Evolutionary conservation across 441 rosid species (phyloP).

Genomic region (Erodium chrysanthum): DNA sequence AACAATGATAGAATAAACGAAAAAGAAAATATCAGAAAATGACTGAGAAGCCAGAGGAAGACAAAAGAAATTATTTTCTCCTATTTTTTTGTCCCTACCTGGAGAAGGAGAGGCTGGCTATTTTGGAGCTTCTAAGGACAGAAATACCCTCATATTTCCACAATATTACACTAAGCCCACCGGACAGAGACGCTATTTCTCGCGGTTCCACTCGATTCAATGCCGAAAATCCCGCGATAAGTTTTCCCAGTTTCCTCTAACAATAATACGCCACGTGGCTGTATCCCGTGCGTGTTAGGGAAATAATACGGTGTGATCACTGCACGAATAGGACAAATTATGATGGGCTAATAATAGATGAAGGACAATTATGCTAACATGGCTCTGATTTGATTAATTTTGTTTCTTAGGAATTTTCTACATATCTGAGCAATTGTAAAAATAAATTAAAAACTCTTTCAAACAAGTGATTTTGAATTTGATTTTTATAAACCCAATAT

Average conservation of each 20-base stretch:
- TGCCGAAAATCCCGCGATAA: not conserved
- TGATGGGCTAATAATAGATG: too few relatives aligned
- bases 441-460: too few relatives aligned
- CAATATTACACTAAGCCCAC: not conserved
- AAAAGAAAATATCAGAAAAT: not conserved
- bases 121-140: not conserved
- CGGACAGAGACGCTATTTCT: not conserved
- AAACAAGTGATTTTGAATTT: too few relatives aligned
- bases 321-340: not conserved
- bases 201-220: not conserved
- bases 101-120: not conserved
- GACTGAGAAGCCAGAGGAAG: not conserved
- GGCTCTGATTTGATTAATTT: too few relatives aligned
- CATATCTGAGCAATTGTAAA: too few relatives aligned
- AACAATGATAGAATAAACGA: not conserved
- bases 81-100: not conserved
- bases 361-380: too few relatives aligned
- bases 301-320: not conserved
- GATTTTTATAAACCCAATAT: too few relatives aligned
- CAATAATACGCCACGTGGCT: not conserved
- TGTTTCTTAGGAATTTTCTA: too few relatives aligned
- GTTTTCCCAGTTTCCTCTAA: not conserved
- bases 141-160: not conserved
- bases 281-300: not conserved
- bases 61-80: too few relatives aligned